Conservation (phyloP, 179 eudicot genomes). For the Carnegiea gigantea region DNA sequence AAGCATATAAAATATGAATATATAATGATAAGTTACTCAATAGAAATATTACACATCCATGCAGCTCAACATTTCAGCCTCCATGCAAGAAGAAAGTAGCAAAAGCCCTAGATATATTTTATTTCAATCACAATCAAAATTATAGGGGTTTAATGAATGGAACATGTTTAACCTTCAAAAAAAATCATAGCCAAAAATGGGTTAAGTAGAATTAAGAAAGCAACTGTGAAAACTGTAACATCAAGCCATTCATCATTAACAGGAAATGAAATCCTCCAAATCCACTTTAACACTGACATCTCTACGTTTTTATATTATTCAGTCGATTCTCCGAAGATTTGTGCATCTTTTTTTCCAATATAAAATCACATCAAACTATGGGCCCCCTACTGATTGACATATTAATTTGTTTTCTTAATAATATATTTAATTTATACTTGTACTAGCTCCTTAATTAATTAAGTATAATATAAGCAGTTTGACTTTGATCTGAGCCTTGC, state of each 20-base stretch:
- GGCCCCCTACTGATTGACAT: conserved; percentile 25
- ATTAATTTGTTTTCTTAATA: background rate
- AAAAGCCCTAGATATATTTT: too few relatives aligned
- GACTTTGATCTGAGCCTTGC: conserved; percentile 25
- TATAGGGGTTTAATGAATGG: too few relatives aligned
- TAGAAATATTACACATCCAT: too few relatives aligned
- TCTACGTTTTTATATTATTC: conserved; percentile 15
- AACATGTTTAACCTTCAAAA: too few relatives aligned
- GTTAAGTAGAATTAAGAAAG: conserved; percentile 23
- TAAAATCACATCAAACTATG: conserved; percentile 7
- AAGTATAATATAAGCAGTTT: conserved; percentile 15
- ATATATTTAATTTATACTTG: background rate
- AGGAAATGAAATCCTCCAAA: background rate
- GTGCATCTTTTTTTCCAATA: conserved; percentile 28
- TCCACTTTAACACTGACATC: background rate
- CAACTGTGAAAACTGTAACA: conserved; percentile 22
- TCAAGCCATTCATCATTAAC: conserved; percentile 16
- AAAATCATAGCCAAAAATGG: background rate
- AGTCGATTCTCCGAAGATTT: conserved; percentile 33
- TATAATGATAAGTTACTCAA: too few relatives aligned
- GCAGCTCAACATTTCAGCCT: too few relatives aligned
- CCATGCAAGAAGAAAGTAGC: too few relatives aligned
- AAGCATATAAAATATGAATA: too few relatives aligned
- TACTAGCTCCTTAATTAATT: conserved; percentile 14
- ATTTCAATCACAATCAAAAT: too few relatives aligned